A percentile compares a stretch with the other conserved stretches of the same genome.
These are phyloP conservation scores for Solanum pennellii DNA, from an alignment of 257 asterid genomes.

Conservation along the genomic window DNA sequence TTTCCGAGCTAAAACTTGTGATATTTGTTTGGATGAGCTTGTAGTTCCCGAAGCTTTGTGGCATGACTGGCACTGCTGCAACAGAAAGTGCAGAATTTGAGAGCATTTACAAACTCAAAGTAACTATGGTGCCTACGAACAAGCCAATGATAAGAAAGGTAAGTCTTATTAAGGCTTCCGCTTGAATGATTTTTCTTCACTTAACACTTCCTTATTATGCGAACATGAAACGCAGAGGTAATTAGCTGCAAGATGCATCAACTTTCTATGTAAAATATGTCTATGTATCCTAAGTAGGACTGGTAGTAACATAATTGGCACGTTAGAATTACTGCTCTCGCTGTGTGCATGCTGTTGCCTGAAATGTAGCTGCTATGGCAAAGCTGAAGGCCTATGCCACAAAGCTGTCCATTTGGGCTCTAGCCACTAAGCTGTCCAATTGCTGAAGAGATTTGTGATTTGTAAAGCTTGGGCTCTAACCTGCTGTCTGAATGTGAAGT, in stretches of 20 bases:
- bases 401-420: neutral
- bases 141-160: conserved; percentile 98
- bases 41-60: conserved; percentile 97
- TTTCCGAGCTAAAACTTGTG: conserved; percentile 2
- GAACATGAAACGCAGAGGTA: neutral
- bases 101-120: conserved; percentile 98
- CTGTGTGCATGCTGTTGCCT: neutral
- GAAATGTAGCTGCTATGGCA: neutral
- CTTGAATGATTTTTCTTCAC: neutral
- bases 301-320: neutral
- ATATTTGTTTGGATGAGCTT: conserved; percentile 21
- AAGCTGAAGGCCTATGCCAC: neutral
- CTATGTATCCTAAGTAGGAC: neutral
- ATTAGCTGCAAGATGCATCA: neutral
- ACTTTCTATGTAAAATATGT: neutral
- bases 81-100: conserved; percentile 95
- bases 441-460: no score
- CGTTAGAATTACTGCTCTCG: neutral
- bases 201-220: neutral
- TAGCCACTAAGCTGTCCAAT: no score
- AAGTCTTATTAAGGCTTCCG: conserved; percentile 9
- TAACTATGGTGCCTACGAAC: conserved; percentile 95
- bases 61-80: conserved; percentile 99
- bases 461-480: no score
- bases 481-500: no score